Evolutionary conservation across 2,329 filamentous ascomycete genomes (phyloP), one percentile per base, ranked within the genome.

Genomic region (Epicoccum nigrum): DNA sequence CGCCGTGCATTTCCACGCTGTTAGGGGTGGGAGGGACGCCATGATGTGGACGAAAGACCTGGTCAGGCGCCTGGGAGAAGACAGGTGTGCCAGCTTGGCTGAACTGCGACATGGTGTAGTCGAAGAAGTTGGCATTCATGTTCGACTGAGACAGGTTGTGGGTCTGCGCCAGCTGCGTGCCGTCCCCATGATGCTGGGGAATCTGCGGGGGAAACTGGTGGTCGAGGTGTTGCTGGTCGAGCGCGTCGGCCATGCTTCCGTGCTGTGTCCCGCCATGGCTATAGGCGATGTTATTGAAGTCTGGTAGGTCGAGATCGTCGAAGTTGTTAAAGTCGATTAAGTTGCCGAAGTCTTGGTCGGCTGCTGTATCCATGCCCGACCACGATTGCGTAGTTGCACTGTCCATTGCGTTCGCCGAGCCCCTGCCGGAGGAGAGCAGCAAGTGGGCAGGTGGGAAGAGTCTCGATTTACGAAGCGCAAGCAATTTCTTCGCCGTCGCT

Each of bases 1-100:
- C 65, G 77, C 83, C 70, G 60, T 88, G 86, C 74, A 93, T 83
- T 66, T 93, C 89, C 20, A 91, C 80, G 68, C 90, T 93, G 69
- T 89, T 90, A 0, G 90, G 90, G 12, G 90, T 94, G 2, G 89
- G 89, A 5, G 90, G 90, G 7, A 91, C 83, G 44, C 88, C 85
- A 52, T 81, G 79, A 56, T 80, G 81, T 52, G 83, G 79, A 43
- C 73, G 81, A 47, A 74, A 80, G 60, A 58, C 58, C 3, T 69
- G 68, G 17, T 76, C 74, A 38, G 76, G 75, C 28, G 79, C 77
- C 34, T 68, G 69, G 23, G 70, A 65, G 59, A 73, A 76, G 30
- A 66, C 63, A 9, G 64, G 59, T 17, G 75, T 72, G 35, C 70
- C 69, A 19, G 74, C 68, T 55, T 71, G 67, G 53, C 46, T 57